Evolutionary conservation across 2,329 filamentous ascomycete species (phyloP).

Genomic region (Rhytidhysteron rufulum): DNA sequence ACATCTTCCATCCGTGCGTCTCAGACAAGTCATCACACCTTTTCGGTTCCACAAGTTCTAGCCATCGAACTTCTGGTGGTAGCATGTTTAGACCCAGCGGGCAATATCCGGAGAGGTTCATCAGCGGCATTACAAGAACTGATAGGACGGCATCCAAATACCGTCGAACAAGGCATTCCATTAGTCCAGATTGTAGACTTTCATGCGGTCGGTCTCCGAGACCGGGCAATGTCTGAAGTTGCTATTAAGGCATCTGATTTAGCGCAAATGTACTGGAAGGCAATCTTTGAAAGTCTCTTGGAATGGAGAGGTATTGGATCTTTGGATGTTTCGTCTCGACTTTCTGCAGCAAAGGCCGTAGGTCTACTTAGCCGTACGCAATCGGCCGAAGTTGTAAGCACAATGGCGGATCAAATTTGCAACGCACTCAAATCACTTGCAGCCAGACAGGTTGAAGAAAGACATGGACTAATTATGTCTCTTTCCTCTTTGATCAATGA

Average conservation of each 20-base stretch:
- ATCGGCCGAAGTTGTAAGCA: conserved; percentile 30
- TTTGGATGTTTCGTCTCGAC: conserved; percentile 67
- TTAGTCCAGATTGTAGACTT: conserved; percentile 92
- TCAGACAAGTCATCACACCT: conserved; percentile 38
- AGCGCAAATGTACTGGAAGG: conserved; percentile 60
- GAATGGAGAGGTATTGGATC: conserved; percentile 89
- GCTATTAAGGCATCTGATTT: conserved; percentile 66
- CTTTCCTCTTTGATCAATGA: conserved; percentile 51
- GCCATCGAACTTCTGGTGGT: conserved; percentile 77
- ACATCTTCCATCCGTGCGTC: conserved; percentile 40
- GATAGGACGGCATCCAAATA: conserved; percentile 87
- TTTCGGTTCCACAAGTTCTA: conserved; percentile 65
- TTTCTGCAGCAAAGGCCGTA: conserved; percentile 67
- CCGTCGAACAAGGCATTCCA: conserved; percentile 72
- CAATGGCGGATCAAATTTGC: conserved; percentile 41
- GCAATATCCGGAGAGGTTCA: conserved; percentile 88
- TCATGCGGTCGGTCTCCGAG: conserved; percentile 83
- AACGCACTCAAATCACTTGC: conserved; percentile 46
- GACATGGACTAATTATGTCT: conserved; percentile 63
- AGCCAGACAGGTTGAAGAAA: conserved; percentile 62
- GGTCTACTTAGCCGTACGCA: conserved; percentile 52
- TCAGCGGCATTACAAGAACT: conserved; percentile 93
- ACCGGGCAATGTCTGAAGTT: conserved; percentile 76
- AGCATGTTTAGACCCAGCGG: conserved; percentile 81
- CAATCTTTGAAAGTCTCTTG: conserved; percentile 66